These are phyloP conservation scores for Glomus cerebriforme DNA, from an alignment of 192 early-diverging fungal genomes.

Conservation along the genomic window DNA sequence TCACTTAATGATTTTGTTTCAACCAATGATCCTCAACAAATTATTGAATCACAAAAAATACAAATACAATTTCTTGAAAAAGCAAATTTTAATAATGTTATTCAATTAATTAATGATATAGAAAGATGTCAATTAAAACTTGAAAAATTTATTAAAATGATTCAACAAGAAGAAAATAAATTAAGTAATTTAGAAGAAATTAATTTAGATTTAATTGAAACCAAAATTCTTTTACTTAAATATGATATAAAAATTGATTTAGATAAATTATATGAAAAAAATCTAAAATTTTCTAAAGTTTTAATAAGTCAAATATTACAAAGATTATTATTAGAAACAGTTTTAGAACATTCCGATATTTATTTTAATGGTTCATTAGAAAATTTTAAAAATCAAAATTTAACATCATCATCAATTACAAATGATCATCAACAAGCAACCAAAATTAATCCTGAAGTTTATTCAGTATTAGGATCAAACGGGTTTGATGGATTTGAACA, in stretches of 20 bases:
- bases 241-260: conserved; percentile 11
- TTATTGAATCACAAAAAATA: conserved; percentile 10
- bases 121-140: neutral
- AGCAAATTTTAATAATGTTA: conserved; percentile 17
- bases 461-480: neutral
- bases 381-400: neutral
- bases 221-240: neutral
- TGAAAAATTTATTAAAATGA: neutral
- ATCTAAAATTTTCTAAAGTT: neutral
- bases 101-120: conserved; percentile 1
- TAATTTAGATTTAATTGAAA: neutral
- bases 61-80: conserved; percentile 12
- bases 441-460: conserved; percentile 18
- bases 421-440: neutral
- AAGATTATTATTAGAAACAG: conserved; percentile 6
- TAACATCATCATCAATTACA: neutral
- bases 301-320: neutral
- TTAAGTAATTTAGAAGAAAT: no score
- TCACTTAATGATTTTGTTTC: neutral
- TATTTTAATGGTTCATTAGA: conserved; percentile 15
- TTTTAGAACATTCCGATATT: conserved; percentile 15
- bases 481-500: conserved; percentile 16
- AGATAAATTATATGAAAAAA: neutral
- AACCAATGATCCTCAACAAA: neutral
- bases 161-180: neutral